A percentile compares a stretch with the other conserved stretches of the same genome.
Conservation (phyloP, 2,329 filamentous ascomycete species). For the Aureobasidium musti region DNA sequence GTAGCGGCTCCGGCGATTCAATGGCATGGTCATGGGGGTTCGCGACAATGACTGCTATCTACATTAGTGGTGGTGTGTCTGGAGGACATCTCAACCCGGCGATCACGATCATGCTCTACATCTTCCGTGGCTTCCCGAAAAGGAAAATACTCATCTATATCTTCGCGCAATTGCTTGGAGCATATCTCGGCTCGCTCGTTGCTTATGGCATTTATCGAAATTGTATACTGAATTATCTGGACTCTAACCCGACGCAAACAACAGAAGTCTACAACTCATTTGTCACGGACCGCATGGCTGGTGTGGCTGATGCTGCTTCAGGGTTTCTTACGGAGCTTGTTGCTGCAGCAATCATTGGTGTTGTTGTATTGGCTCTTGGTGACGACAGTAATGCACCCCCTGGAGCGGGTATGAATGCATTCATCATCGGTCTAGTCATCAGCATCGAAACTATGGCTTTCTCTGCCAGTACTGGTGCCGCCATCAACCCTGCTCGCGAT, state of each 20-base stretch:
- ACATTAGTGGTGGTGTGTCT: constrained; percentile 44
- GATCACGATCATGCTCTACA: constrained; percentile 47
- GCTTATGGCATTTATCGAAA: constrained; percentile 49
- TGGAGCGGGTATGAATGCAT: constrained; percentile 55
- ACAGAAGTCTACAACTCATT: constrained; percentile 45
- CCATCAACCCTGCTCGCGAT: constrained; percentile 54
- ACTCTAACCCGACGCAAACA: constrained; percentile 31
- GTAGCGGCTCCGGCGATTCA: constrained; percentile 46
- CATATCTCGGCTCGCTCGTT: constrained; percentile 53
- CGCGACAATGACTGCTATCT: constrained; percentile 52
- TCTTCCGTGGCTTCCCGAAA: constrained; percentile 56
- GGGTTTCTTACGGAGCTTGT: constrained; percentile 55
- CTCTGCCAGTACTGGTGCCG: constrained; percentile 52
- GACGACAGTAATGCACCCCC: constrained; percentile 40
- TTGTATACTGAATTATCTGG: constrained; percentile 38
- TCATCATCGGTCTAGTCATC: constrained; percentile 52
- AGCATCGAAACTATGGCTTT: constrained; percentile 45
- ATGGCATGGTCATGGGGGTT: constrained; percentile 51
- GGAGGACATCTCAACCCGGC: constrained; percentile 55
- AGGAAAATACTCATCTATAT: constrained; percentile 55
- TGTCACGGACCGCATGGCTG: constrained; percentile 49
- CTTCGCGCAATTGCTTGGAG: constrained; percentile 55
- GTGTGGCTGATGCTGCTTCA: constrained; percentile 47
- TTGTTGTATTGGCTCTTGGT: constrained; percentile 46
- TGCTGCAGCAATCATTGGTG: constrained; percentile 46